Percentiles rank a stretch among this genome's conserved stretches.
Conservation (phyloP, 768 basidiomycete species). For the Nidularia sp. region DNA sequence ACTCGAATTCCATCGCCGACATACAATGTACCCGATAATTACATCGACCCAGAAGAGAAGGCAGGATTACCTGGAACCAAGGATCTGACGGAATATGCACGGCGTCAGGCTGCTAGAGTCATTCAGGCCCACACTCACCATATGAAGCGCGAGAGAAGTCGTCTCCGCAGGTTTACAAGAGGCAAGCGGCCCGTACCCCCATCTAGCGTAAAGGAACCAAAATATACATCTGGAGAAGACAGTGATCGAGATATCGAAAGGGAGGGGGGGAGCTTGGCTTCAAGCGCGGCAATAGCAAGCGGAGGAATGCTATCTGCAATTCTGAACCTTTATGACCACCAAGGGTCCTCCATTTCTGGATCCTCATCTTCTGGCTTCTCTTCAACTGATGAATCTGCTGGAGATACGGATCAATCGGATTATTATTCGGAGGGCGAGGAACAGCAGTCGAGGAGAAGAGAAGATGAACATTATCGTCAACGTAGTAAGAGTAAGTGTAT, state of each 20-base stretch:
- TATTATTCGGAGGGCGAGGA: background rate
- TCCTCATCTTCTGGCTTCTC: background rate
- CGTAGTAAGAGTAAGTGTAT: no score
- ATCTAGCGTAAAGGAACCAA: no score
- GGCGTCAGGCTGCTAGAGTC: conserved; percentile 35
- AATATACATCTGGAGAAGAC: background rate
- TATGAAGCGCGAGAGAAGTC: background rate
- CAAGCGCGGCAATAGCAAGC: conserved; percentile 1
- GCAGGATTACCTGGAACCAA: conserved; percentile 50
- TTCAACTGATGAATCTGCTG: no score
- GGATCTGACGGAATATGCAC: conserved; percentile 14
- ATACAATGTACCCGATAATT: conserved; percentile 43
- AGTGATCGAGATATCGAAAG: background rate
- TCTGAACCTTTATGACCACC: conserved; percentile 3
- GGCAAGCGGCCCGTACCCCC: no score
- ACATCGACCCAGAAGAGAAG: conserved; percentile 59
- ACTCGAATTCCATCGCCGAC: conserved; percentile 18
- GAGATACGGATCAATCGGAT: no score
- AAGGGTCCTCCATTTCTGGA: conserved; percentile 9
- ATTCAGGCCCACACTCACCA: conserved; percentile 27
- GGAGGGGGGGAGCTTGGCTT: background rate
- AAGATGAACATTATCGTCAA: no score
- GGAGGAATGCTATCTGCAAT: background rate
- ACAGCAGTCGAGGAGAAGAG: background rate
- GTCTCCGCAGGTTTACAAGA: no score